Percentiles rank a stretch among this genome's conserved stretches.
phyloP scores from a whole-genome alignment of 2,329 filamentous ascomycete genomes.

The Simplicillium sp. region DNA sequence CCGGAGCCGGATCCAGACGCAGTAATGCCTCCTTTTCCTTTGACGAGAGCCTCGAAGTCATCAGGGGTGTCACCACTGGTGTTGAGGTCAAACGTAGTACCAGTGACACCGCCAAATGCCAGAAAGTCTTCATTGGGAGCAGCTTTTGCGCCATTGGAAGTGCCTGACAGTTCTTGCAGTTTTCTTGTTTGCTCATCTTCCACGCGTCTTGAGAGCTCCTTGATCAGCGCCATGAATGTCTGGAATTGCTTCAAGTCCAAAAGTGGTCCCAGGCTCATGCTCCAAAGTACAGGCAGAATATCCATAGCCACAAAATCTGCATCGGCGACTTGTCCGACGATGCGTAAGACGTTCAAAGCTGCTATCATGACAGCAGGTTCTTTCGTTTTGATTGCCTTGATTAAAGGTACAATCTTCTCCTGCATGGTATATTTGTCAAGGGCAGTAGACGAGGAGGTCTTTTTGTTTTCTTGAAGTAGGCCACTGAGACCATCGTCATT shows the following conservation, averaged over 20 bases:
- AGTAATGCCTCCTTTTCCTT: constrained; percentile 40
- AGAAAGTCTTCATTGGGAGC: constrained; percentile 57
- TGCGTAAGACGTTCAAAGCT: constrained; percentile 71
- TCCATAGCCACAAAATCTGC: constrained; percentile 89
- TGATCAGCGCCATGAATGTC: constrained; percentile 83
- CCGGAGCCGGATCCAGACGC: constrained; percentile 24
- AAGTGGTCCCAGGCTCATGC: constrained; percentile 81
- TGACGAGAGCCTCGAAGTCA: constrained; percentile 85
- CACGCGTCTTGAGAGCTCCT: constrained; percentile 65
- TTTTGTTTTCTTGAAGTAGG: constrained; percentile 48
- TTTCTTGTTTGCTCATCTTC: constrained; percentile 86
- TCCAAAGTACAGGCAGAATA: constrained; percentile 82
- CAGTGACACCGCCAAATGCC: constrained; percentile 59
- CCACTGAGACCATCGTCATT: constrained; percentile 67
- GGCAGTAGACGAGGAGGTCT: constrained; percentile 61
- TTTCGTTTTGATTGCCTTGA: constrained; percentile 93
- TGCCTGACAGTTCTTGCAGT: constrained; percentile 69
- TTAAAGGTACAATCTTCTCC: constrained; percentile 85
- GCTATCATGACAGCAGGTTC: constrained; percentile 98
- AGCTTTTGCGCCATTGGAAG: constrained; percentile 37
- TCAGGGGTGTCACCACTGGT: constrained; percentile 49
- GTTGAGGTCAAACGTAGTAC: constrained; percentile 42
- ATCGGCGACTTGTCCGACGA: constrained; percentile 75
- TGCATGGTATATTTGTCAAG: constrained; percentile 98
- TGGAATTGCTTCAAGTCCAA: constrained; percentile 84